phyloP scores from a whole-genome alignment of 176 grass and related monocot genomes.

The Tillandsia leiboldiana region DNA sequence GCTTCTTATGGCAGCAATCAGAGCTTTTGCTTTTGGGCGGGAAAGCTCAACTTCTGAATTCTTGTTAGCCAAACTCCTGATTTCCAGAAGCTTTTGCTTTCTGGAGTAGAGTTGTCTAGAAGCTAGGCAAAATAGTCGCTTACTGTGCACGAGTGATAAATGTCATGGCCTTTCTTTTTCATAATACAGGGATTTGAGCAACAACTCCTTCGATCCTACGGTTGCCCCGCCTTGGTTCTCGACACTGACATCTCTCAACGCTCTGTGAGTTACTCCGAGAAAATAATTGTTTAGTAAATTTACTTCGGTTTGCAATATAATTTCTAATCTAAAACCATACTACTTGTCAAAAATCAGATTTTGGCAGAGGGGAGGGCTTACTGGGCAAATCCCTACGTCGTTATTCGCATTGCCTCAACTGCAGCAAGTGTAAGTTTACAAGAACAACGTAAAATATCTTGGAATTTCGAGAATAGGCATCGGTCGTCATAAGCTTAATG shows the following conservation, averaged over 20 bases:
- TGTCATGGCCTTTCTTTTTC: not conserved
- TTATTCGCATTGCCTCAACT: conserved; percentile 43
- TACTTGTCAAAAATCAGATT: conserved; percentile 30
- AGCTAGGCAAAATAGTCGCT: not conserved
- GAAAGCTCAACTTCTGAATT: too few relatives aligned
- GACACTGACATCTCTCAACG: conserved; percentile 25
- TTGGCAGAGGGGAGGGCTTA: conserved; percentile 33
- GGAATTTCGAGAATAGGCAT: not conserved
- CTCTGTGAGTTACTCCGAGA: conserved; percentile 35
- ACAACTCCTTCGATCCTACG: conserved; percentile 40
- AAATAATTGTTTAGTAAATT: conserved; percentile 5
- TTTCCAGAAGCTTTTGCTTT: too few relatives aligned
- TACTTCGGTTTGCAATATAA: not conserved
- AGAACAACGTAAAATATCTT: not conserved
- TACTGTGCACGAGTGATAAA: not conserved
- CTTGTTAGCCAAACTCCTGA: too few relatives aligned
- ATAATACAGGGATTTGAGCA: conserved; percentile 46
- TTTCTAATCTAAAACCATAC: not conserved
- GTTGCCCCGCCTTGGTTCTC: conserved; percentile 45
- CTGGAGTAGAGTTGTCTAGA: too few relatives aligned
- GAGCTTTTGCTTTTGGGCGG: too few relatives aligned
- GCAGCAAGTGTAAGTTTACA: conserved; percentile 56
- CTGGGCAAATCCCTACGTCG: conserved; percentile 33
- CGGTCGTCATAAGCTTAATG: not conserved
- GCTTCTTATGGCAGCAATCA: too few relatives aligned